phyloP scores from a whole-genome alignment of 768 basidiomycete genomes.

The Boletellus sp. region DNA sequence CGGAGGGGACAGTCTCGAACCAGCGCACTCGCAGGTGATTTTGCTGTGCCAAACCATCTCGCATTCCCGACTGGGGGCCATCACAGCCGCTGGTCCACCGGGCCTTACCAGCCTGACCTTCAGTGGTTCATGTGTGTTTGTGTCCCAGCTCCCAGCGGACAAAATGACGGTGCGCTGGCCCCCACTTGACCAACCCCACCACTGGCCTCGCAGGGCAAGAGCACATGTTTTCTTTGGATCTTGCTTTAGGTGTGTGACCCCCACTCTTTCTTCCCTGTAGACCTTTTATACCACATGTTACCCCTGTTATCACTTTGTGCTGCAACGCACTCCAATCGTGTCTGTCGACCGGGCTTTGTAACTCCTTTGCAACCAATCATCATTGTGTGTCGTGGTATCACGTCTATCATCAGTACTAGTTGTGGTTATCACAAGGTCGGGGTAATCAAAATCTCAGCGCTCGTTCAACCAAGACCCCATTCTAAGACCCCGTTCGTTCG shows the following conservation, averaged over 20 bases:
- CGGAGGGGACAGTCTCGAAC: slow-evolving; percentile 93
- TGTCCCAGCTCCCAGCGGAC: too few relatives aligned
- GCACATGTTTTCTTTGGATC: too few relatives aligned
- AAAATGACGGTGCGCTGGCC: too few relatives aligned
- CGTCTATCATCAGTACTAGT: neutral
- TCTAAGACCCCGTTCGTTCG: neutral
- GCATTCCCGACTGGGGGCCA: slow-evolving; percentile 81
- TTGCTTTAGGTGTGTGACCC: slow-evolving; percentile 3
- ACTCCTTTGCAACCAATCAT: neutral
- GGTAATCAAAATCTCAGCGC: neutral
- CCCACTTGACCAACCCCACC: too few relatives aligned
- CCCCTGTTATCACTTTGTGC: neutral
- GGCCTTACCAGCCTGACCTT: slow-evolving; percentile 1
- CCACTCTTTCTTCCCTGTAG: neutral
- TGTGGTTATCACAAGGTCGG: neutral
- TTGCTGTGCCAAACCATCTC: slow-evolving; percentile 61
- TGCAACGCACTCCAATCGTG: neutral
- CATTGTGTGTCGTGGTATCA: neutral
- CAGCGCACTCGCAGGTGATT: slow-evolving; percentile 69
- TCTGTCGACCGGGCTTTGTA: slow-evolving; percentile 5
- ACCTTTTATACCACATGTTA: neutral
- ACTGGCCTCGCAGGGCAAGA: too few relatives aligned
- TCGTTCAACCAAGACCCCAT: neutral
- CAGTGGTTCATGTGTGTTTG: neutral
- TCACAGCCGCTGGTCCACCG: slow-evolving; percentile 73